Conservation (phyloP, 2,329 filamentous ascomycete species). For the Bisporella sp. region DNA sequence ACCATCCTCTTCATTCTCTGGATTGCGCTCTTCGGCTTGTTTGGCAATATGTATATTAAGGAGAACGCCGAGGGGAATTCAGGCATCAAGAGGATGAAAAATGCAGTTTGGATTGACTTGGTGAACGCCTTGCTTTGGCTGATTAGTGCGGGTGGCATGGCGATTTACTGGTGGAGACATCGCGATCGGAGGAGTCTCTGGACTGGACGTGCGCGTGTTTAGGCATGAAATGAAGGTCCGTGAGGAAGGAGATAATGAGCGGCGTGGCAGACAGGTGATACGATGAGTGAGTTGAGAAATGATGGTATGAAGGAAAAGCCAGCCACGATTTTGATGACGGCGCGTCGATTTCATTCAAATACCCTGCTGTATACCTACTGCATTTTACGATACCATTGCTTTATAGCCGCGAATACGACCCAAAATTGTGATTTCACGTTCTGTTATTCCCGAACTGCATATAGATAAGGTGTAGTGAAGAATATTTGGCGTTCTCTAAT, state of each 20-base stretch:
- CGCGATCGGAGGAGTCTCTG: constrained; percentile 46
- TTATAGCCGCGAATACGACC: too few species aligned
- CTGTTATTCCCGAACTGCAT: too few species aligned
- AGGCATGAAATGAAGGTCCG: constrained; percentile 11
- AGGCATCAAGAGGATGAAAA: constrained; percentile 71
- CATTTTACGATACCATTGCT: too few species aligned
- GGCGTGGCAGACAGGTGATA: too few species aligned
- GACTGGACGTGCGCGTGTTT: constrained; percentile 52
- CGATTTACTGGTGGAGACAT: constrained; percentile 51
- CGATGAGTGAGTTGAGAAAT: too few species aligned
- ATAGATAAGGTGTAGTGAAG: too few species aligned
- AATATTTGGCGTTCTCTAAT: too few species aligned
- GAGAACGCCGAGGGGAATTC: constrained; percentile 56
- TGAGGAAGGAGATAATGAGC: neutral
- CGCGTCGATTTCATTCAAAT: too few species aligned
- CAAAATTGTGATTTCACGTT: too few species aligned
- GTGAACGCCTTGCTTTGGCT: constrained; percentile 72
- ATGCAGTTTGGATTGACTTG: constrained; percentile 78
- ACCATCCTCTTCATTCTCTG: constrained; percentile 68
- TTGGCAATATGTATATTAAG: constrained; percentile 71
- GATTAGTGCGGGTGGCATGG: constrained; percentile 48
- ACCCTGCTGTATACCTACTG: too few species aligned
- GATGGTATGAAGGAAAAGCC: too few species aligned
- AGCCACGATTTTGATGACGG: too few species aligned
- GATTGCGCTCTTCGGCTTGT: constrained; percentile 76